Base-by-base conservation (phyloP, 1,284 basidiomycete species). In the Ganoderma multipileum region DNA sequence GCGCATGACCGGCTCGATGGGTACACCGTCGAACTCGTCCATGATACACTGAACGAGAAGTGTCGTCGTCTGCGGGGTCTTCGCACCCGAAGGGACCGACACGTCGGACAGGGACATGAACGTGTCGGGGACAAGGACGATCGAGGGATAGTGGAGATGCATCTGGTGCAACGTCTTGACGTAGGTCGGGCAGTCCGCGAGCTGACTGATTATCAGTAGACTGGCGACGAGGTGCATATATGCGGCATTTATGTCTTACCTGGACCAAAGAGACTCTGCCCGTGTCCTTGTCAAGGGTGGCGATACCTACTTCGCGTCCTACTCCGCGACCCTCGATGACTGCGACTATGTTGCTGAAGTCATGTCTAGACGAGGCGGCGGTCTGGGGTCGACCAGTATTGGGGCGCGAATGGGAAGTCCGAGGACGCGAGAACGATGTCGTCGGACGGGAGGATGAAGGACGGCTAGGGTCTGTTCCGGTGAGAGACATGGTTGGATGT, bases 91-190 rank as follows among this genome's bases (percentile, higher is more conserved):
- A 1, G 83, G 78, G 28, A 84, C 73, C 4, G 83, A 81, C 16
- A 79, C 78, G 72, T 91, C 89, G 28, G 83, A 76, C 0, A 84
- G 72, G 18, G 90, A 86, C 36, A 95, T 74, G 72, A 91, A 93
- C 0, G 91, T 94, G 75, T 95, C 93, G 0, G 93, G 93, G 8
- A 96, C 87, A 6, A 98, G 83, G 42, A 97, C 83, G 18, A 91
- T 81, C 14, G 81, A 84, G 0, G 96, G 95, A 7, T 83, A 84
- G 74, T 96, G 90, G 11, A 95, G 78, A 70, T 91, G 88, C 83
- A 97, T 87, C 75, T 97, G 94, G 72, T 97, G 94, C 9, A 97
- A 81, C 0, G 94, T 95, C 77, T 94, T 95, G 68, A 95, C 89
- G 74, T 95, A 98, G 23, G 94, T 94, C 68, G 92, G 87, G 72